A percentile compares a stretch with the other conserved stretches of the same genome.
phyloP scores from a whole-genome alignment of 305 asterid species.

The Withania somnifera region DNA sequence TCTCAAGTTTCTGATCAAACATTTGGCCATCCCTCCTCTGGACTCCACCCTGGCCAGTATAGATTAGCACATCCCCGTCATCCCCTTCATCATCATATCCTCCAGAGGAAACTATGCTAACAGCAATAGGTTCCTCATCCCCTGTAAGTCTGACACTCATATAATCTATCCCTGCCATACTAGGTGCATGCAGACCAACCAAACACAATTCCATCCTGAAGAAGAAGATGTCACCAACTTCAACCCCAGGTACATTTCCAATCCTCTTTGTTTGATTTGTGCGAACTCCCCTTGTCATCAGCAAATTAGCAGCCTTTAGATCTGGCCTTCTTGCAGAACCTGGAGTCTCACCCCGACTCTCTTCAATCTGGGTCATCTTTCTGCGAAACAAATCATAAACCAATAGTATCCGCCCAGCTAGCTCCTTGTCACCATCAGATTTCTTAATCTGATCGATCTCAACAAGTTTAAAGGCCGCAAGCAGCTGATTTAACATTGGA shows the following conservation, averaged over 20 bases:
- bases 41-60: conserved; percentile 82
- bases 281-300: conserved; percentile 63
- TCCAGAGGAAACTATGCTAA: conserved; percentile 86
- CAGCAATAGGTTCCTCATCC: conserved; percentile 79
- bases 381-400: conserved; percentile 49
- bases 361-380: conserved; percentile 51
- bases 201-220: conserved; percentile 84
- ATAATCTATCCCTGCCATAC: conserved; percentile 89
- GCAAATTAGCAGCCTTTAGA: conserved; percentile 45
- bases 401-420: conserved; percentile 31
- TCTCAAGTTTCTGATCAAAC: conserved; percentile 86
- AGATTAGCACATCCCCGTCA: conserved; percentile 55
- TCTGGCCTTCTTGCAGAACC: conserved; percentile 65
- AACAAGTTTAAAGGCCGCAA: conserved; percentile 35
- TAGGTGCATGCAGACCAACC: conserved; percentile 70
- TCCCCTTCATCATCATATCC: conserved; percentile 79
- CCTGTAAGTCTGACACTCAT: conserved; percentile 38
- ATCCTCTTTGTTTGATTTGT: conserved; percentile 48
- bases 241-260: conserved; percentile 70
- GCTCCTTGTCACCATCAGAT: conserved; percentile 45
- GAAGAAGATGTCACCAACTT: conserved; percentile 77
- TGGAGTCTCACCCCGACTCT: conserved; percentile 29
- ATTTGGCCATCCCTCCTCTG: conserved; percentile 59
- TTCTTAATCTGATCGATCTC: conserved; percentile 39
- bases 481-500: conserved; percentile 25